phyloP scores from a whole-genome alignment of 2,329 filamentous ascomycete species.

The Sporothrix euskadiensis region DNA sequence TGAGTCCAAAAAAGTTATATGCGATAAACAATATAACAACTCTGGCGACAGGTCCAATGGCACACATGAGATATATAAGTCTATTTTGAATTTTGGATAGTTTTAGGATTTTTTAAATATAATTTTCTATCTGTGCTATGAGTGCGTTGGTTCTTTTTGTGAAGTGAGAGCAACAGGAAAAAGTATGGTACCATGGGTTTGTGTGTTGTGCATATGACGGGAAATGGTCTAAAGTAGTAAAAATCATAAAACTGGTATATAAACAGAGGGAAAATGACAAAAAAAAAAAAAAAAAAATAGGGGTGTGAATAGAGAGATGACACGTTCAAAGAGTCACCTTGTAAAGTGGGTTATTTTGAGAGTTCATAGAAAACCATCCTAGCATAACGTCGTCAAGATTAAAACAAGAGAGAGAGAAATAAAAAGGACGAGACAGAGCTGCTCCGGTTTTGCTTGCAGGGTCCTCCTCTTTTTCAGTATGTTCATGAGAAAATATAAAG shows the following conservation, averaged over 20 bases:
- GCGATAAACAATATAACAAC: too few relatives aligned
- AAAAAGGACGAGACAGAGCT: conserved; percentile 9
- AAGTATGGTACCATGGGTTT: neutral
- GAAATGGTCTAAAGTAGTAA: neutral
- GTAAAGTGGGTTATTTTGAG: neutral
- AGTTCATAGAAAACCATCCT: conserved; percentile 12
- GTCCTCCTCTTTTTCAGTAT: conserved; percentile 15
- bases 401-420: neutral
- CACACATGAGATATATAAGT: too few relatives aligned
- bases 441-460: conserved; percentile 16
- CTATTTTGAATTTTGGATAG: neutral
- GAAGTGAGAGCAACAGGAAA: neutral
- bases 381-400: conserved; percentile 20
- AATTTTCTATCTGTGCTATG: neutral
- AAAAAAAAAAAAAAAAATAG: neutral
- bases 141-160: neutral
- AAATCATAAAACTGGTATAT: conserved; percentile 22
- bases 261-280: neutral
- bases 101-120: neutral
- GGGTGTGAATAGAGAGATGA: neutral
- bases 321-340: conserved; percentile 17
- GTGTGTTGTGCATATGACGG: conserved; percentile 11
- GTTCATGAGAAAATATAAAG: neutral
- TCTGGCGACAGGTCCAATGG: too few relatives aligned
- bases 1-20: neutral